Conservation (phyloP, 108 stramenopile genomes). For the Nannochloropsis oceanica region DNA sequence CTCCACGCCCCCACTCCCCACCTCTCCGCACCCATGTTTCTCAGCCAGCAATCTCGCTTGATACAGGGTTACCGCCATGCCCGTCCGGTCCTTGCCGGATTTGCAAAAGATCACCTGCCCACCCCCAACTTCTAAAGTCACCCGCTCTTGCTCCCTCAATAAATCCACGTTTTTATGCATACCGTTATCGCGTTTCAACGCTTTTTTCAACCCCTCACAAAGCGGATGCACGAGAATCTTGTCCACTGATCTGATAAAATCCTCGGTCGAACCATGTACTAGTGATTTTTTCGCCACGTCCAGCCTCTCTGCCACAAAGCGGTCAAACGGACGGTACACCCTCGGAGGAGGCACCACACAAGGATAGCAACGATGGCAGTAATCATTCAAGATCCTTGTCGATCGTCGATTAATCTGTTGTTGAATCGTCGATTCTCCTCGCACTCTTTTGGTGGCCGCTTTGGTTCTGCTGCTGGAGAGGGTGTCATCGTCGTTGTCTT, state of each 20-base stretch:
- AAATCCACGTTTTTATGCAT: not conserved
- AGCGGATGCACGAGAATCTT: not conserved
- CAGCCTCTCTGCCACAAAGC: not conserved
- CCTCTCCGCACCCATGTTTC: conserved; percentile 23
- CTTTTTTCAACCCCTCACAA: not conserved
- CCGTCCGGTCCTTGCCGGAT: conserved; percentile 10
- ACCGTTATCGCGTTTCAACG: not conserved
- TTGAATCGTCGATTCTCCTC: not conserved
- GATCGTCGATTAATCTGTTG: not conserved
- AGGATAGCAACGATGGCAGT: not conserved
- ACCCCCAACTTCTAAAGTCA: not conserved
- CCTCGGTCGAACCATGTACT: not conserved
- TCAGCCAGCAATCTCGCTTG: conserved; percentile 50
- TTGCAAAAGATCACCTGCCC: conserved; percentile 18
- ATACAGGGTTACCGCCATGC: conserved; percentile 21
- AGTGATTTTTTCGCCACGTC: not conserved
- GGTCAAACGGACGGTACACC: not conserved
- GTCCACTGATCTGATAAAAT: not conserved
- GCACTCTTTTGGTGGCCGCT: not conserved
- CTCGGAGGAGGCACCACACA: not conserved
- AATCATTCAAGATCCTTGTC: not conserved
- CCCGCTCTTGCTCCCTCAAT: not conserved
- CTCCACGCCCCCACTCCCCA: not conserved
- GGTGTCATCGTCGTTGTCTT: not conserved
- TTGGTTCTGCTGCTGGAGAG: not conserved